phyloP scores from a whole-genome alignment of 768 basidiomycete species.

The Russula brevipes region DNA sequence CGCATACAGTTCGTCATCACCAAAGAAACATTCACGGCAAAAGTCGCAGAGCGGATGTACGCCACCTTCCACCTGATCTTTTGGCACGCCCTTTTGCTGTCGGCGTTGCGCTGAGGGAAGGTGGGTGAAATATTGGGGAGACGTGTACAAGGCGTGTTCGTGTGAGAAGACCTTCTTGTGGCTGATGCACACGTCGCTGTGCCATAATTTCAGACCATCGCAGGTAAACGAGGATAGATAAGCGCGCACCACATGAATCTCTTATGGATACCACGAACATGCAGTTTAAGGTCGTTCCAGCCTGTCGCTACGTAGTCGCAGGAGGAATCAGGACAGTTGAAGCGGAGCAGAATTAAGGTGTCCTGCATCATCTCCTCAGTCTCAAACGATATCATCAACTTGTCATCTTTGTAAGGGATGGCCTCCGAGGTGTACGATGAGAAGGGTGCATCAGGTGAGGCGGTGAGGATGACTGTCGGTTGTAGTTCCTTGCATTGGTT shows the following conservation, averaged over 20 bases:
- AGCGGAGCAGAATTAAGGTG: slow-evolving; percentile 82
- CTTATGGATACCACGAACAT: slow-evolving; percentile 70
- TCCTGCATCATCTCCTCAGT: slow-evolving; percentile 94
- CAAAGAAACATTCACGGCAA: slow-evolving; percentile 88
- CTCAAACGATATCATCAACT: slow-evolving; percentile 81
- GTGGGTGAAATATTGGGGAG: slow-evolving; percentile 59
- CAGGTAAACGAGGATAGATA: not conserved
- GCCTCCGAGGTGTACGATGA: slow-evolving; percentile 49
- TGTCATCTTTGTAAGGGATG: slow-evolving; percentile 62
- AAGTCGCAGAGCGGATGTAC: slow-evolving; percentile 81
- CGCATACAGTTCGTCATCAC: slow-evolving; percentile 87
- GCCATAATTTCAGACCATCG: not conserved
- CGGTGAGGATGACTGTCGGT: slow-evolving; percentile 67
- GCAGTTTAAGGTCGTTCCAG: slow-evolving; percentile 87
- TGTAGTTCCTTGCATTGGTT: slow-evolving; percentile 55
- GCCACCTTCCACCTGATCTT: slow-evolving; percentile 63
- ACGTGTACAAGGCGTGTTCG: slow-evolving; percentile 82
- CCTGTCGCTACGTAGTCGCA: slow-evolving; percentile 83
- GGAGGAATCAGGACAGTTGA: slow-evolving; percentile 84
- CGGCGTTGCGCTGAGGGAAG: slow-evolving; percentile 62
- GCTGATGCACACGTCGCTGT: slow-evolving; percentile 79
- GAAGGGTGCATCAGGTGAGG: slow-evolving; percentile 56
- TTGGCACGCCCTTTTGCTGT: slow-evolving; percentile 36
- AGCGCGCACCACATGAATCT: slow-evolving; percentile 74
- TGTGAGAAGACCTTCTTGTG: slow-evolving; percentile 94